These are phyloP conservation scores for Phytopythium ostracodes DNA, from an alignment of 352 stramenopile species.

Conservation along the genomic window DNA sequence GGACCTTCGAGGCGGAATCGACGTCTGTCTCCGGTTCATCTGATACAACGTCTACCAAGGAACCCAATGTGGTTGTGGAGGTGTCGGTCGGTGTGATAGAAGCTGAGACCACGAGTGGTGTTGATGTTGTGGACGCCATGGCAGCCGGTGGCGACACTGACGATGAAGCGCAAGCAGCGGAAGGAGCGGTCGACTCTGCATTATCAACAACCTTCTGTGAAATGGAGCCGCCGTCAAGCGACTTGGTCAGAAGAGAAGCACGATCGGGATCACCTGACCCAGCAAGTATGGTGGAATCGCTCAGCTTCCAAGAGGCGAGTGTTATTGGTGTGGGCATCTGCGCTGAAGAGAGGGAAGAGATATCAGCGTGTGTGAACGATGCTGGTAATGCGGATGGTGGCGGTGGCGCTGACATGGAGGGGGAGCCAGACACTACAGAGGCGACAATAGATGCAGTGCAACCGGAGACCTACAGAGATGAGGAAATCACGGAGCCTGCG, in stretches of 20 bases:
- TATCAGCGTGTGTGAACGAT: neutral
- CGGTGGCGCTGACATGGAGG: neutral
- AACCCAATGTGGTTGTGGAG: neutral
- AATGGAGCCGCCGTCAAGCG: neutral
- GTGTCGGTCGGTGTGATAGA: neutral
- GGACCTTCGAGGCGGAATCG: no score
- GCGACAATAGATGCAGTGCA: neutral
- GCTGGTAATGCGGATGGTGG: neutral
- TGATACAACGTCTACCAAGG: neutral
- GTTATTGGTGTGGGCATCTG: neutral
- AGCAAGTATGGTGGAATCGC: neutral
- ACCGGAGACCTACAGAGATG: neutral
- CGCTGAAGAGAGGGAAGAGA: neutral
- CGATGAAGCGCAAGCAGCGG: neutral
- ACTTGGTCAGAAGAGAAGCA: neutral
- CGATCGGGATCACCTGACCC: neutral
- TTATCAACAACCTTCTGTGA: neutral
- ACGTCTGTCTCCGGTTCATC: neutral
- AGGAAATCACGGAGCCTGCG: neutral
- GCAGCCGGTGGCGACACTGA: neutral
- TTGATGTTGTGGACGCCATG: neutral
- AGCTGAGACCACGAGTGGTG: neutral
- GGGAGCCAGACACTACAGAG: neutral
- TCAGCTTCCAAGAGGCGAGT: neutral
- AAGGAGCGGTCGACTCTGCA: neutral